Conservation (phyloP, 1,284 basidiomycete genomes). For the Apiotrichum siamense region DNA sequence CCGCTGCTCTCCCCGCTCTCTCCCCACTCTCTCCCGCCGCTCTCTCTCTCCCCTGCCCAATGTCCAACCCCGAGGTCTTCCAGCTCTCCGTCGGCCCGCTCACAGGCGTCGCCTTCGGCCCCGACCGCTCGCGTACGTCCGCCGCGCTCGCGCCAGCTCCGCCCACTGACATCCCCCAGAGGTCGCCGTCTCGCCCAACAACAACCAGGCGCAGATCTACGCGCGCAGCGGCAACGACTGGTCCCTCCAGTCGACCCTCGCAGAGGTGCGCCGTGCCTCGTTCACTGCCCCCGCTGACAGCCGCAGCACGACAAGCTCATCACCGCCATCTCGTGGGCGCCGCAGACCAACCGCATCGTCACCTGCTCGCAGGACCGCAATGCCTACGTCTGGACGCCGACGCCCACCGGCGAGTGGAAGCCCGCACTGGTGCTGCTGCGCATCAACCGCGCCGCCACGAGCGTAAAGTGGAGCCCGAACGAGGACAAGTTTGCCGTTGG, state of each 20-base stretch:
- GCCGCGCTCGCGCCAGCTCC: neutral
- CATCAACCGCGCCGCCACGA: constrained; percentile 92
- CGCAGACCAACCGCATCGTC: constrained; percentile 91
- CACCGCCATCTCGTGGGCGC: constrained; percentile 98
- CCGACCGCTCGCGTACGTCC: constrained; percentile 72
- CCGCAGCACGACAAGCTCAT: constrained; percentile 97
- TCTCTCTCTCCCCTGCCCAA: constrained; percentile 56
- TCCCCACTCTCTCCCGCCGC: too few relatives aligned
- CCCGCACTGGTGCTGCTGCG: constrained; percentile 93
- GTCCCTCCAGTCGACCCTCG: constrained; percentile 70
- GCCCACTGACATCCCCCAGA: constrained; percentile 51
- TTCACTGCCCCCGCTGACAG: neutral
- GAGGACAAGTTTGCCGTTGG: constrained; percentile 99
- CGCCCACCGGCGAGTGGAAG: constrained; percentile 74
- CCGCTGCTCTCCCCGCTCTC: too few relatives aligned
- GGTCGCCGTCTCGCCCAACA: constrained; percentile 86
- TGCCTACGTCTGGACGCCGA: constrained; percentile 95
- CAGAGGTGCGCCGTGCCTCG: constrained; percentile 60
- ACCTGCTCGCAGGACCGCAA: constrained; percentile 98
- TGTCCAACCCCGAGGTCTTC: constrained; percentile 71
- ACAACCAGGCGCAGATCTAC: constrained; percentile 82
- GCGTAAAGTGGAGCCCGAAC: constrained; percentile 91
- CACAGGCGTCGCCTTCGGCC: constrained; percentile 87
- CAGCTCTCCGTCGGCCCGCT: constrained; percentile 75
- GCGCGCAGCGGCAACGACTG: constrained; percentile 60